Percentiles rank a stretch among this genome's conserved stretches.
These are phyloP conservation scores for Vitis hybrid DNA, from an alignment of 177 flowering plant genomes.

Conservation along the genomic window DNA sequence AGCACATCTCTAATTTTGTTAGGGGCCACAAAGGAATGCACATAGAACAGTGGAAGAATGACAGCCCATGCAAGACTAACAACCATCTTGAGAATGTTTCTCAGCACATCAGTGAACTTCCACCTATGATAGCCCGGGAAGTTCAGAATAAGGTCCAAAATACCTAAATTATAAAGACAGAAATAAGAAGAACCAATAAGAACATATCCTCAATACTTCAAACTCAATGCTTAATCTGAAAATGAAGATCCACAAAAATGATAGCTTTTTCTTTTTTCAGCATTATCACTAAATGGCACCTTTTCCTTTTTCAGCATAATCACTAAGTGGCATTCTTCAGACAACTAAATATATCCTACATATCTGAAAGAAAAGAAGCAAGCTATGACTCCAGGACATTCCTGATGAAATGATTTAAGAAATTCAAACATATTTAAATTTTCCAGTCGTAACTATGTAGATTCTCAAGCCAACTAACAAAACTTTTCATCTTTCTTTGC, in stretches of 20 bases:
- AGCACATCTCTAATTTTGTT: conserved; percentile 35
- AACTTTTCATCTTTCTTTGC: too few species aligned
- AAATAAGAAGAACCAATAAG: background rate
- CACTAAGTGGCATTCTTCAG: too few species aligned
- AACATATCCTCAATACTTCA: background rate
- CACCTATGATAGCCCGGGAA: conserved; percentile 89
- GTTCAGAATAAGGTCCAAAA: conserved; percentile 79
- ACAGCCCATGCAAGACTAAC: conserved; percentile 79
- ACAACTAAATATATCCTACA: too few species aligned
- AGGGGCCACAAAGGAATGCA: conserved; percentile 44
- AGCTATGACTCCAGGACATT: too few species aligned
- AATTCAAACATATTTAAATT: too few species aligned
- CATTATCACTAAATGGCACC: background rate
- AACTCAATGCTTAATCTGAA: conserved; percentile 1
- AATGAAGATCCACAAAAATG: background rate
- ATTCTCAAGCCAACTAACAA: too few species aligned
- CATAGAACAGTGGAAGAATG: conserved; percentile 68
- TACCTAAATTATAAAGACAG: conserved; percentile 44
- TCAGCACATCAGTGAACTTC: conserved; percentile 73
- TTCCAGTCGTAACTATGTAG: too few species aligned
- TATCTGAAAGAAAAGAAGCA: too few species aligned
- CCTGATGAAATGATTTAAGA: too few species aligned
- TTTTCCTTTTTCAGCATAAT: too few species aligned
- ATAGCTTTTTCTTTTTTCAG: background rate
- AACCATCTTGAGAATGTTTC: conserved; percentile 76